Evolutionary conservation across 2,329 filamentous ascomycete species (phyloP).

Genomic region (Aaosphaeria pasadenensis): DNA sequence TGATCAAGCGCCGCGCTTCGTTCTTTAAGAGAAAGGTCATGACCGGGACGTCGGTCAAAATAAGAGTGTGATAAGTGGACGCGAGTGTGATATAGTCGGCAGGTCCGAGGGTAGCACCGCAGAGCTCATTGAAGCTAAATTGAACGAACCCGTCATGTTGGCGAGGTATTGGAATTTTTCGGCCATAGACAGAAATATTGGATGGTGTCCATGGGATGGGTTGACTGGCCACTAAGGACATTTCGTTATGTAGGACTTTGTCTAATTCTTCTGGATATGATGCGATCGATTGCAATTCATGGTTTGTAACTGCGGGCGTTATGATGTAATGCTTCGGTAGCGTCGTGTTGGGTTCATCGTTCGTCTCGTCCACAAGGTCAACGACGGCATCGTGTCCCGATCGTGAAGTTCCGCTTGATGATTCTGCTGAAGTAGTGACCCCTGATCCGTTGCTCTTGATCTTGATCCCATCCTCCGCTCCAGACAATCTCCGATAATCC

Average conservation of each 20-base stretch:
- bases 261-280: background rate
- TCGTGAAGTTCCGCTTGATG: background rate
- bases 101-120: constrained; percentile 63
- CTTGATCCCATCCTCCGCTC: constrained; percentile 17
- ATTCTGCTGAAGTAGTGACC: background rate
- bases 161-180: constrained; percentile 58
- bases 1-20: constrained; percentile 77
- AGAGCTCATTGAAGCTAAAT: constrained; percentile 69
- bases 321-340: constrained; percentile 34
- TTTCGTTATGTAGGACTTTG: too few relatives aligned
- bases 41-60: constrained; percentile 68
- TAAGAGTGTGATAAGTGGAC: constrained; percentile 74
- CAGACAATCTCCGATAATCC: constrained; percentile 61
- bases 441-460: background rate
- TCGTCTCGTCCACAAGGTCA: background rate
- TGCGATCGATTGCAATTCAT: background rate
- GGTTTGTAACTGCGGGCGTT: background rate
- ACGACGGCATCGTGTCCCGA: background rate
- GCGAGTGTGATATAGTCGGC: constrained; percentile 82
- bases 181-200: constrained; percentile 59
- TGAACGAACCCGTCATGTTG: constrained; percentile 57
- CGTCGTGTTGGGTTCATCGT: background rate
- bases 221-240: constrained; percentile 11
- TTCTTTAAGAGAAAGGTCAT: constrained; percentile 70
- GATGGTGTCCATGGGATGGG: constrained; percentile 46